Evolutionary conservation across 805 yeast genomes (phyloP), one percentile per base, ranked within the genome.

Genomic region (Schwanniomyces pseudopolymorphus): DNA sequence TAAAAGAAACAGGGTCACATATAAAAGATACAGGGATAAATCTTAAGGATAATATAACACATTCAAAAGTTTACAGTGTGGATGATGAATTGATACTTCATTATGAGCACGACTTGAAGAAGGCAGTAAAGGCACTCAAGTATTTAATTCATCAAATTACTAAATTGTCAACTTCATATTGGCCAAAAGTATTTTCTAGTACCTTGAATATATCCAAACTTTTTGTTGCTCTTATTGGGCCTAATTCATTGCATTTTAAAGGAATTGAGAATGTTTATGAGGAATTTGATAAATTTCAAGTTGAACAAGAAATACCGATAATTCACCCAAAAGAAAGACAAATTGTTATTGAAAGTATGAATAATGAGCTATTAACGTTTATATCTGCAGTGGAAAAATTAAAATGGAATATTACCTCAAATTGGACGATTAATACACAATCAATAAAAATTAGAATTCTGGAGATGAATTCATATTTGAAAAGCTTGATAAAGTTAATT

Each of bases 21-120:
- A 44, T 48, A 22, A 52, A 49, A 40, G 54, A 54, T 31, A 31
- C 17, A 31, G 39, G 39, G 2, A 20, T n/a, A 19, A 20, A 20
- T 19, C 47, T 51, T 19, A 54, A 54, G 47, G 46, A 51, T 19
- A 45, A 49, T 3, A 38, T 55, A 5, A 39, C 35, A 20, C 50
- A 38, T 26, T 43, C 50, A 19, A 52, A 49, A 42, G 54, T 51
- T 24, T 49, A 48, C 24, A 61, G 59, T 43, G 46, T 52, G 3
- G 78, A 74, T 45, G 80, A 77, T 52, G 69, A 67, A 27, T 51
- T 66, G 11, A 59, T 75, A 9, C 51, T 55, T n/a, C 66, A 65
- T 39, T 77, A 78, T 67, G 71, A 70, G 45, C 69, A 72, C 47
- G 80, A 77, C 50, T 52, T 77, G 8, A 63, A 67, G 42, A 55